Evolutionary conservation across 306 rosid species (phyloP).

Genomic region (Benincasa hispida): DNA sequence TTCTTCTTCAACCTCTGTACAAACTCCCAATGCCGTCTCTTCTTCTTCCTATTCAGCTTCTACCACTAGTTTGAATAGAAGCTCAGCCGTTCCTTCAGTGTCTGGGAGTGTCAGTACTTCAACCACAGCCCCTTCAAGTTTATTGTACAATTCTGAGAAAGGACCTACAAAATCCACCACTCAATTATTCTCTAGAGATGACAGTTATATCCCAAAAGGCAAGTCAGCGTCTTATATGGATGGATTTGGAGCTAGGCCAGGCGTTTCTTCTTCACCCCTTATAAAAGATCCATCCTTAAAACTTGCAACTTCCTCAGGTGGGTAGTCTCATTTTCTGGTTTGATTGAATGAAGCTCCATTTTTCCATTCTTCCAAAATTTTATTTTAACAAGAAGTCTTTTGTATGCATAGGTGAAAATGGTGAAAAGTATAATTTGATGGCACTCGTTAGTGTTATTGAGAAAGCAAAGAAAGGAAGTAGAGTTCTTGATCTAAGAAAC

Average conservation of each 20-base stretch:
- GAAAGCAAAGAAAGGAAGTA: conserved; percentile 59
- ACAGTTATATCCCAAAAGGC: conserved; percentile 46
- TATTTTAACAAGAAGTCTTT: conserved; percentile 6
- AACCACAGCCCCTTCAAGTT: conserved; percentile 14
- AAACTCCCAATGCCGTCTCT: conserved; percentile 11
- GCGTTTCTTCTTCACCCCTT: conserved; percentile 29
- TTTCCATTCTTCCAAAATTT: not conserved
- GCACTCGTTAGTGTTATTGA: conserved; percentile 73
- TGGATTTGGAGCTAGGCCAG: conserved; percentile 37
- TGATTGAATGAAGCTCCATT: not conserved
- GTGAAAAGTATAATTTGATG: conserved; percentile 68
- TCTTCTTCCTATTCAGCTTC: conserved; percentile 11
- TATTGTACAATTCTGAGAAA: conserved; percentile 22
- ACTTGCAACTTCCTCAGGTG: conserved; percentile 28
- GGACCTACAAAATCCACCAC: conserved; percentile 15
- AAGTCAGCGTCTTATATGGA: conserved; percentile 35
- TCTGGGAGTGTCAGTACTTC: conserved; percentile 16
- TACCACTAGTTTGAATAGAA: not conserved
- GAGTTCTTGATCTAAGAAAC: conserved; percentile 44
- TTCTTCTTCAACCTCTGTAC: conserved; percentile 16
- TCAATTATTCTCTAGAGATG: conserved; percentile 48
- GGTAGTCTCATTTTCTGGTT: not conserved
- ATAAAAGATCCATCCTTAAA: conserved; percentile 52
- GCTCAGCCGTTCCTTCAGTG: conserved; percentile 19
- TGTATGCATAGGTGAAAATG: conserved; percentile 45